A percentile compares a stretch with the other conserved stretches of the same genome.
Conservation (phyloP, 2,329 filamentous ascomycete genomes). For the Microascus cirrosus region DNA sequence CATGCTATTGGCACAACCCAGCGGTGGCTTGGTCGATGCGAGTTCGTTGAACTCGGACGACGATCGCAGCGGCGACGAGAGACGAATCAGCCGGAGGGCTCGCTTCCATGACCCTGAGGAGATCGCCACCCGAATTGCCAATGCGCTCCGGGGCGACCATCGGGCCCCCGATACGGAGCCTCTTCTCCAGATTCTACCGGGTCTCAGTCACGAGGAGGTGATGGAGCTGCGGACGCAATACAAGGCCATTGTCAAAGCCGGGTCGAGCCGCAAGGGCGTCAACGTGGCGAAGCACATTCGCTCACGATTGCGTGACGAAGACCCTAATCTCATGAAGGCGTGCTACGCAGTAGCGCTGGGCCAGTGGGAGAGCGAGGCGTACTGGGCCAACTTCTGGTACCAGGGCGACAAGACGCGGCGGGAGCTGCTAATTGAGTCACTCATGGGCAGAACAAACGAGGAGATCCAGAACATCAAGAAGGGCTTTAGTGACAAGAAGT, state of each 20-base stretch:
- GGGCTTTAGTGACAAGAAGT: constrained; percentile 84
- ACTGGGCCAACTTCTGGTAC: constrained; percentile 98
- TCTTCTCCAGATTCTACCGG: constrained; percentile 74
- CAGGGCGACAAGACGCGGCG: constrained; percentile 74
- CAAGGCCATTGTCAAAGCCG: constrained; percentile 78
- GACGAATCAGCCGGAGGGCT: constrained; percentile 44
- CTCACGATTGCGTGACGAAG: constrained; percentile 59
- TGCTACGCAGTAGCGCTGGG: constrained; percentile 86
- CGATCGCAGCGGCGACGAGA: constrained; percentile 15
- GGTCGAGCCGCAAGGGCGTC: constrained; percentile 60
- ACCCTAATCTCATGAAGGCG: constrained; percentile 74
- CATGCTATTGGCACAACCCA: constrained; percentile 40
- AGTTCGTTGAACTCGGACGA: constrained; percentile 42
- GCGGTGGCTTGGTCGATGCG: constrained; percentile 36
- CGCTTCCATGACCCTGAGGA: constrained; percentile 78
- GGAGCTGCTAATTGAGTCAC: constrained; percentile 82
- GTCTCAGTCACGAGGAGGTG: constrained; percentile 77
- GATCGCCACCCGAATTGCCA: constrained; percentile 66
- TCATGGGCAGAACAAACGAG: constrained; percentile 84
- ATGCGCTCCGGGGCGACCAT: constrained; percentile 58
- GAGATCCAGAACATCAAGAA: constrained; percentile 83
- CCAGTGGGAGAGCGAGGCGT: constrained; percentile 83
- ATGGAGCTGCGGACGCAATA: constrained; percentile 80
- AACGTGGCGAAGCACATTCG: constrained; percentile 83
- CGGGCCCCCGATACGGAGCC: constrained; percentile 54